Evolutionary conservation across 768 basidiomycete genomes (phyloP), one percentile per base, ranked within the genome.

Genomic region (Suillus cothurnatus): DNA sequence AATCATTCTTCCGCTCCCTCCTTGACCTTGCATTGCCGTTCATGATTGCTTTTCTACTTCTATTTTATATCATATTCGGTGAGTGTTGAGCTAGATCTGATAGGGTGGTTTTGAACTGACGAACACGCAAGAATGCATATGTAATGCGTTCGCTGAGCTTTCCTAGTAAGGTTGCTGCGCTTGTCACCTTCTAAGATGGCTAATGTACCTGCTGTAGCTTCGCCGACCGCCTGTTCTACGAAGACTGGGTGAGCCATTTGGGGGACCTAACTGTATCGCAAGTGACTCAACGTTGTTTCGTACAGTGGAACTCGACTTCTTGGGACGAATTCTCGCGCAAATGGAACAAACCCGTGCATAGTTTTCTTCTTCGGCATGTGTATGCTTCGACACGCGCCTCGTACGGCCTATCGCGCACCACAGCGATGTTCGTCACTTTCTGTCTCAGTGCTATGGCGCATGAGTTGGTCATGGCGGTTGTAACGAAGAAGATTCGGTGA

Each of bases 251-350:
- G 76, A 32, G 80, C 72, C 36, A 47, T 55, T 23, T 55, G 39
- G 36, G 28, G 28, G 4, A 63, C 6, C 47, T n/a, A 34, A 36
- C 34, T 14, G 23, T 49, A 52, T 31, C 15, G 57, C 49, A 8
- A 61, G 26, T 41, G 41, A 17, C 45, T 26, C 15, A 60, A 34
- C 43, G 67, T 34, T 66, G 26, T 15, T 64, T 43, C 36, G 4
- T 43, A n/a, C 81, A 87, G 92, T 98, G 97, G 97, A 99, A 99
- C 77, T 94, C 94, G 7, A 94, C 91, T 0, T 93, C 94, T 2
- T 95, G 92, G 93, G 97, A 98, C 70, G 94, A 98, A 76, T 98
- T 97, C 76, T 93, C 96, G 4, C 89, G 97, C 52, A 96, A 97
- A 80, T 99, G 97, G 97, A 99, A 99, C 80, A 95, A 93, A 69